These are phyloP conservation scores for Eudorina sp. DNA, from an alignment of 139 green algal genomes.

Conservation along the genomic window DNA sequence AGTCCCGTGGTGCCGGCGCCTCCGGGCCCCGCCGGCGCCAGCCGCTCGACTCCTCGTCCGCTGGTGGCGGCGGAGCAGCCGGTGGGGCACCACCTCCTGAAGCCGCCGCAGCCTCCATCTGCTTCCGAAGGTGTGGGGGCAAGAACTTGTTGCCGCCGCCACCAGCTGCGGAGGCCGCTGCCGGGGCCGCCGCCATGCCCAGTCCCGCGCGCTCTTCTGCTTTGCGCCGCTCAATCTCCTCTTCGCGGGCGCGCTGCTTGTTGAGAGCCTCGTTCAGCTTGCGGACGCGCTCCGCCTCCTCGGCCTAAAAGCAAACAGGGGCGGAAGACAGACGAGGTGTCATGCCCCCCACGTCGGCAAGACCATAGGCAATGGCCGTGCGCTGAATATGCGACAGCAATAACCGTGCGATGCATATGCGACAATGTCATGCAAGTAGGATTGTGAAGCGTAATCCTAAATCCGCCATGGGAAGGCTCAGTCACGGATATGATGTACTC, in stretches of 20 bases:
- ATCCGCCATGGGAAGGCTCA: constrained; percentile 21
- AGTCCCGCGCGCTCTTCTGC: constrained; percentile 55
- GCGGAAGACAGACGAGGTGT: too few species aligned
- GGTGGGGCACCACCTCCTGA: background rate
- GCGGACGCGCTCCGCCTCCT: constrained; percentile 71
- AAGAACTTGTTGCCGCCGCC: constrained; percentile 29
- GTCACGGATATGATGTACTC: constrained; percentile 43
- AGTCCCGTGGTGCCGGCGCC: constrained; percentile 16
- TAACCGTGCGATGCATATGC: too few species aligned
- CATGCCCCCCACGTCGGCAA: too few species aligned
- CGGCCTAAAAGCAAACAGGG: too few species aligned
- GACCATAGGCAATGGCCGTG: too few species aligned
- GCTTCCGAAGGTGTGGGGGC: constrained; percentile 14
- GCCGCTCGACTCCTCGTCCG: constrained; percentile 9
- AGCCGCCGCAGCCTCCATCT: background rate
- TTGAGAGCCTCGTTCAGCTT: constrained; percentile 69
- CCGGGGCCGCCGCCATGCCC: background rate
- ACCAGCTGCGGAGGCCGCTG: background rate
- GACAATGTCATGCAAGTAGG: too few species aligned
- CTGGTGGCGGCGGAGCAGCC: background rate
- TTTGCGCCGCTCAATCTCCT: constrained; percentile 74
- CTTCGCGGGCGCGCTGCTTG: constrained; percentile 65
- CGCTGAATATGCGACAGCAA: too few species aligned
- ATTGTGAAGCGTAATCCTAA: too few species aligned
- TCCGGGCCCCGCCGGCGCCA: constrained; percentile 44